Percentiles rank a stretch among this genome's conserved stretches.
These are phyloP conservation scores for Elsinoe perseae DNA, from an alignment of 2,329 filamentous ascomycete genomes.

Conservation along the genomic window DNA sequence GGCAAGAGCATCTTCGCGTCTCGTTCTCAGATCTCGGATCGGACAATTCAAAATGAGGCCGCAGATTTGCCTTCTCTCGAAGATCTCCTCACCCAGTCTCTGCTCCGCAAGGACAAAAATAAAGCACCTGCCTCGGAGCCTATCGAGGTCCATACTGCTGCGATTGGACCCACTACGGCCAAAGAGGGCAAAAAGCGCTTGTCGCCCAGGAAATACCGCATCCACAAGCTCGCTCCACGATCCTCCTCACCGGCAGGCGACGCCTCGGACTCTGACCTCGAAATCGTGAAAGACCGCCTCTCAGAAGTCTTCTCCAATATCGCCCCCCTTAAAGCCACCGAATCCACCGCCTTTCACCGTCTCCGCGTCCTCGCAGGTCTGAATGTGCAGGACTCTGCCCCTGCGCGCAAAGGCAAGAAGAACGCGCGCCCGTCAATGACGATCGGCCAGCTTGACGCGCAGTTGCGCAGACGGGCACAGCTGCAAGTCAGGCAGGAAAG, in stretches of 20 bases:
- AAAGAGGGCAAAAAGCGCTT: not conserved
- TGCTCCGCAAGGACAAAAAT: conserved; percentile 18
- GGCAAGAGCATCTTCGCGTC: conserved; percentile 12
- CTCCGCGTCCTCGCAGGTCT: conserved; percentile 30
- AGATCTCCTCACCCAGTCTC: conserved; percentile 28
- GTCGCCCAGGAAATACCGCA: conserved; percentile 4
- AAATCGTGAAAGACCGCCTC: conserved; percentile 47
- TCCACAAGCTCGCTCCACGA: not conserved
- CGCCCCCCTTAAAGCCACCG: conserved; percentile 21
- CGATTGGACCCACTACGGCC: not conserved
- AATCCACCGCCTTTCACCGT: conserved; percentile 28
- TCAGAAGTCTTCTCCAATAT: conserved; percentile 35
- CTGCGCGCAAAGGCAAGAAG: conserved; percentile 38
- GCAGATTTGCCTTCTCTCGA: conserved; percentile 36
- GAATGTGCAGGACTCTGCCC: conserved; percentile 34
- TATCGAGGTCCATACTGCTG: not conserved
- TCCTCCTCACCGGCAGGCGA: conserved; percentile 6
- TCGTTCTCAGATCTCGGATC: not conserved
- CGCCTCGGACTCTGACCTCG: conserved; percentile 48
- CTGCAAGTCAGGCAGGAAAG: conserved; percentile 73
- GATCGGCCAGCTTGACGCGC: conserved; percentile 58
- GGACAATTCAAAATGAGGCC: conserved; percentile 24
- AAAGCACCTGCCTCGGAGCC: conserved; percentile 16
- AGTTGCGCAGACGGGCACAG: conserved; percentile 63
- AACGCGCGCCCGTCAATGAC: conserved; percentile 57